A percentile compares a stretch with the other conserved stretches of the same genome.
phyloP scores from a whole-genome alignment of 305 asterid genomes.

The Coffea humblotiana region DNA sequence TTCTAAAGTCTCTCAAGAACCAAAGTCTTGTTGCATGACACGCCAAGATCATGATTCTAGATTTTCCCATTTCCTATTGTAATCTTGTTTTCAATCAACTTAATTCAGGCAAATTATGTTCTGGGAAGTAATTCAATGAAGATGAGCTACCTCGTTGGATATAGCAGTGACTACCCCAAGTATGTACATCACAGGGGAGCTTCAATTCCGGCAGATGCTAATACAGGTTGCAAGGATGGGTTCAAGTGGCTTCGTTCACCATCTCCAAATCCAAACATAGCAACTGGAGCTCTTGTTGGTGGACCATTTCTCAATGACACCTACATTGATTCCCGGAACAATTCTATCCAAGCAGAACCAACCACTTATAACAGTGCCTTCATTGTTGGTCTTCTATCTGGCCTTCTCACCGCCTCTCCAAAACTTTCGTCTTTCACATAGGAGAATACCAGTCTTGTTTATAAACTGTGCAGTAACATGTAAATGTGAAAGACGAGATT shows the following conservation, averaged over 20 bases:
- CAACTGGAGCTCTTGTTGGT: constrained; percentile 66
- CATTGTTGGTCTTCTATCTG: constrained; percentile 60
- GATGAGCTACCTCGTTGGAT: constrained; percentile 66
- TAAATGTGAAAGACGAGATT: neutral
- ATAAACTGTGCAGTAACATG: neutral
- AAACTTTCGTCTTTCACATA: constrained; percentile 35
- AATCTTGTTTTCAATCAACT: neutral
- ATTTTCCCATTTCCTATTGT: neutral
- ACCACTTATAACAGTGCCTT: constrained; percentile 60
- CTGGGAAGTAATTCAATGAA: constrained; percentile 53
- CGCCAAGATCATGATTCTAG: neutral
- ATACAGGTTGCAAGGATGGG: constrained; percentile 58
- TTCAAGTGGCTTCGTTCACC: constrained; percentile 61
- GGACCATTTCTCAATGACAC: constrained; percentile 64
- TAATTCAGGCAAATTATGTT: constrained; percentile 48
- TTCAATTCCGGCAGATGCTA: constrained; percentile 52
- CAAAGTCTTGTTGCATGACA: neutral
- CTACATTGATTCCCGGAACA: constrained; percentile 50
- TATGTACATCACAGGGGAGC: constrained; percentile 71
- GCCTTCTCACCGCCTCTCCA: constrained; percentile 47
- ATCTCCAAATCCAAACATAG: constrained; percentile 56
- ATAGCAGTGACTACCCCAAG: constrained; percentile 51
- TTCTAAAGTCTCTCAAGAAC: neutral
- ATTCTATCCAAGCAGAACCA: constrained; percentile 54
- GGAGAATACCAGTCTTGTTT: neutral